These are phyloP conservation scores for Darksidea phi DNA, from an alignment of 495 filamentous ascomycete species.

Conservation along the genomic window DNA sequence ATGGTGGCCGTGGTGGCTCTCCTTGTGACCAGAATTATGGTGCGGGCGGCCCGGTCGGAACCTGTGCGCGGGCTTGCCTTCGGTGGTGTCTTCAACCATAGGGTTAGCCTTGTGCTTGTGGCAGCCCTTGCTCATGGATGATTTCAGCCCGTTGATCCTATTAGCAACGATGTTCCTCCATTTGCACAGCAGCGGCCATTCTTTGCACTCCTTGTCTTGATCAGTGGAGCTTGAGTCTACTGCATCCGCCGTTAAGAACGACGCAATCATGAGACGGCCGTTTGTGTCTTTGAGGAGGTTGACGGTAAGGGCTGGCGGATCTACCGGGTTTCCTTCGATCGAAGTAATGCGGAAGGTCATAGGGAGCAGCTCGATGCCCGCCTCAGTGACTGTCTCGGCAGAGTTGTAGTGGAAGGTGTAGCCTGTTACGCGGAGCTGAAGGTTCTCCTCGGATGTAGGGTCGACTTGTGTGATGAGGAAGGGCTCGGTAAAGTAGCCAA, in stretches of 20 bases:
- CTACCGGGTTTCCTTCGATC: constrained; percentile 27
- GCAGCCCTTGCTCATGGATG: constrained; percentile 23
- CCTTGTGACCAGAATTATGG: constrained; percentile 21
- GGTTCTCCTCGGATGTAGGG: constrained; percentile 9
- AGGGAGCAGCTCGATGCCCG: constrained; percentile 34
- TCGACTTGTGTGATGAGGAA: constrained; percentile 33
- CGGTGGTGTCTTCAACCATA: constrained; percentile 13
- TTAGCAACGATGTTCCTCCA: constrained; percentile 32
- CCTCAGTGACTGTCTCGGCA: constrained; percentile 33
- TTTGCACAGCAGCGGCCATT: constrained; percentile 36
- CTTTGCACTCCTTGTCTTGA: constrained; percentile 34
- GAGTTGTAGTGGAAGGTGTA: constrained; percentile 34
- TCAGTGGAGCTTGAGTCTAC: constrained; percentile 27
- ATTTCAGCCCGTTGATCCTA: constrained; percentile 30
- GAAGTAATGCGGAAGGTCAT: constrained; percentile 36
- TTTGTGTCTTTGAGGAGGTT: constrained; percentile 32
- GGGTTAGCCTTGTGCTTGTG: constrained; percentile 35
- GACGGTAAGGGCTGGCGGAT: constrained; percentile 30
- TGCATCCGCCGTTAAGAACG: constrained; percentile 27
- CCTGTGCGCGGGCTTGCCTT: constrained; percentile 29
- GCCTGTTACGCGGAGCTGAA: constrained; percentile 33
- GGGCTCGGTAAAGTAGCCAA: constrained; percentile 24
- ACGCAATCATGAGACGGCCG: constrained; percentile 36
- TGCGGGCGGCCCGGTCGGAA: constrained; percentile 24
- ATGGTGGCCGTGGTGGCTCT: constrained; percentile 21